A percentile compares a stretch with the other conserved stretches of the same genome.
Evolutionary conservation across 306 rosid genomes (phyloP).

Genomic region (Medicago truncatula): DNA sequence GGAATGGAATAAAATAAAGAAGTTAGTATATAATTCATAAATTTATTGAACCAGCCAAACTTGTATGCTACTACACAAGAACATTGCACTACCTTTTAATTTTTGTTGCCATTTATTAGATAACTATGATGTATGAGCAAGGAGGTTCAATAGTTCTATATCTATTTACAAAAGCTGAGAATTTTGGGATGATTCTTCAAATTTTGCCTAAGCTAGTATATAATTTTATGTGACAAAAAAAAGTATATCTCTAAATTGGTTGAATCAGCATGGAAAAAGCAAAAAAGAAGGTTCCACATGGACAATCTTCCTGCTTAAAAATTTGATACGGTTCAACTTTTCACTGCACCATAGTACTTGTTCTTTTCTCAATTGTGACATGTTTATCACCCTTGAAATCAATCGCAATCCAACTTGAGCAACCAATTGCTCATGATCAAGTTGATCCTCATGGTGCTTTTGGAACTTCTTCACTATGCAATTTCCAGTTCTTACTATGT

Average conservation of each 20-base stretch:
- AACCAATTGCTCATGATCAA: conserved; percentile 54
- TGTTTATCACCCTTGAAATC: conserved; percentile 71
- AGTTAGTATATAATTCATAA: background rate
- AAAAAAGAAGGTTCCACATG: conserved; percentile 71
- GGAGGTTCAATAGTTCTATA: conserved; percentile 10
- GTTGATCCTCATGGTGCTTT: conserved; percentile 59
- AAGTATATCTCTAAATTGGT: conserved; percentile 16
- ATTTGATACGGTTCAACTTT: conserved; percentile 59
- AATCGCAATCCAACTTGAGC: conserved; percentile 82
- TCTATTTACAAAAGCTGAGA: conserved; percentile 19
- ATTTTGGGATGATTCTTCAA: conserved; percentile 12
- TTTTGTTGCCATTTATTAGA: conserved; percentile 26
- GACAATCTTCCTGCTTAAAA: conserved; percentile 59
- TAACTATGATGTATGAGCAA: conserved; percentile 21
- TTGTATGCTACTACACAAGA: background rate
- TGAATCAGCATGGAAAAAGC: conserved; percentile 74
- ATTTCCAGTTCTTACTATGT: conserved; percentile 67
- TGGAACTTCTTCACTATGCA: conserved; percentile 81
- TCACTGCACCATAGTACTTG: conserved; percentile 75
- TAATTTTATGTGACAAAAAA: conserved; percentile 28
- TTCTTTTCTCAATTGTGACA: conserved; percentile 69
- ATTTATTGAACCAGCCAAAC: background rate
- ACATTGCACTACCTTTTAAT: conserved; percentile 5
- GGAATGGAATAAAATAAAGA: background rate
- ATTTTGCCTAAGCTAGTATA: conserved; percentile 38